phyloP scores from a whole-genome alignment of 2,329 filamentous ascomycete species.

The Lanzia echinophila region DNA sequence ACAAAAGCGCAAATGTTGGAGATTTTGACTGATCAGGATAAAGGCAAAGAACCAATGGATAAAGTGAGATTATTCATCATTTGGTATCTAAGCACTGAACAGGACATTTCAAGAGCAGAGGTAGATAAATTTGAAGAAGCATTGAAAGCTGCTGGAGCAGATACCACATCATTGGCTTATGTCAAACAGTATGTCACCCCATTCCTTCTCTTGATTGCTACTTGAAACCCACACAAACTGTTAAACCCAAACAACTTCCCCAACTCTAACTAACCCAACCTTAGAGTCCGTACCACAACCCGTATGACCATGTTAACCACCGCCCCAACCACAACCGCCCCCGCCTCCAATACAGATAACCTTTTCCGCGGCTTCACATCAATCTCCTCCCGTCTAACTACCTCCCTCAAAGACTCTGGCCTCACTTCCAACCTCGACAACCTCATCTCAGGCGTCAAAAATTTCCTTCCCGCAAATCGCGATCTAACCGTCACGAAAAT shows the following conservation, averaged over 20 bases:
- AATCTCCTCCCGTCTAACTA: constrained; percentile 84
- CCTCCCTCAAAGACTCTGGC: constrained; percentile 84
- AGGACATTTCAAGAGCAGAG: constrained; percentile 75
- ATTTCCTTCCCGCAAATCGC: constrained; percentile 92
- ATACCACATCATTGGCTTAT: constrained; percentile 74
- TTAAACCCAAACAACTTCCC: constrained; percentile 14
- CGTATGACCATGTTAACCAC: constrained; percentile 98
- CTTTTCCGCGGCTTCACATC: constrained; percentile 91
- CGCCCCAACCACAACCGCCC: constrained; percentile 54
- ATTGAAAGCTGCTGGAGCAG: constrained; percentile 65
- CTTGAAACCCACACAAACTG: not conserved
- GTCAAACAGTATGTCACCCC: constrained; percentile 63
- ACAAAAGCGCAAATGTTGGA: constrained; percentile 85
- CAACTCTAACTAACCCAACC: not conserved
- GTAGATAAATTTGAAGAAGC: constrained; percentile 83
- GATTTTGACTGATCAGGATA: constrained; percentile 70
- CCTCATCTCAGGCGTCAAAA: constrained; percentile 92
- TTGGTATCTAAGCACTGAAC: constrained; percentile 92
- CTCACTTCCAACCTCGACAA: constrained; percentile 87
- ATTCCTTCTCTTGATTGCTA: not conserved
- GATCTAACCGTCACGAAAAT: constrained; percentile 97
- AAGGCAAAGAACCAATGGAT: constrained; percentile 77
- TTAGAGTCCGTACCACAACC: constrained; percentile 80
- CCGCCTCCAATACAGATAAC: constrained; percentile 44
- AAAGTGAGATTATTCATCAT: constrained; percentile 94